Evolutionary conservation across 352 stramenopile genomes (phyloP).

Genomic region (Globisporangium mamillatum): DNA sequence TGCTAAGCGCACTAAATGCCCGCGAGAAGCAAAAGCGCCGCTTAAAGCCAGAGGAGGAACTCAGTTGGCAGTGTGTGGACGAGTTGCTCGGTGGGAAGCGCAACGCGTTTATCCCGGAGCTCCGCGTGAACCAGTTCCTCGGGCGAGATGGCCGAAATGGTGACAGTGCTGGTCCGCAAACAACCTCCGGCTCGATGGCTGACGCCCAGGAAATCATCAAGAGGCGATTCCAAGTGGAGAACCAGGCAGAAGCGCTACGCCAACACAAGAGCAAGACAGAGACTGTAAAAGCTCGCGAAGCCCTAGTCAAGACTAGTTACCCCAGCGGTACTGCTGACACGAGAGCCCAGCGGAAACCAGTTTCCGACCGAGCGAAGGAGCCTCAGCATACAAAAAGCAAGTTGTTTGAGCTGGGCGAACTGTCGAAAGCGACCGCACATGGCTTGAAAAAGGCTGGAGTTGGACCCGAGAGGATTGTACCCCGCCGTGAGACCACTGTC

Average conservation of each 20-base stretch:
- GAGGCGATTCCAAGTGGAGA: constrained; percentile 44
- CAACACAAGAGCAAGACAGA: constrained; percentile 3
- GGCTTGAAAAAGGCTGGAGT: too few species aligned
- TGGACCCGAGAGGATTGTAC: background rate
- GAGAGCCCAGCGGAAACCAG: background rate
- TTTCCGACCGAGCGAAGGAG: background rate
- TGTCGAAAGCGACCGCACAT: background rate
- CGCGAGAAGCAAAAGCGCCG: constrained; percentile 11
- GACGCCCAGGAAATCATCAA: constrained; percentile 48
- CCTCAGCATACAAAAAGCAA: background rate
- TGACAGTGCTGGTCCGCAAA: background rate
- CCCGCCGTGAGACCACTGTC: background rate
- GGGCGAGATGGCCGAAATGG: background rate
- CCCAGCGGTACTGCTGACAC: background rate
- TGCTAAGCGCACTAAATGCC: constrained; percentile 34
- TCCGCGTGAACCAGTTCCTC: constrained; percentile 13
- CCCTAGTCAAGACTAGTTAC: background rate
- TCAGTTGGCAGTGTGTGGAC: constrained; percentile 47
- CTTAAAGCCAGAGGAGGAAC: constrained; percentile 24
- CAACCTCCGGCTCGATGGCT: background rate
- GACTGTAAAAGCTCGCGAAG: background rate
- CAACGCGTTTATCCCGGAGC: constrained; percentile 45
- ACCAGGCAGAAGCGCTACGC: constrained; percentile 34
- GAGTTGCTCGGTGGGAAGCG: constrained; percentile 42
- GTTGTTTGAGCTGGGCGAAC: background rate